phyloP scores from a whole-genome alignment of 768 basidiomycete species.

The Amanita rimosa region DNA sequence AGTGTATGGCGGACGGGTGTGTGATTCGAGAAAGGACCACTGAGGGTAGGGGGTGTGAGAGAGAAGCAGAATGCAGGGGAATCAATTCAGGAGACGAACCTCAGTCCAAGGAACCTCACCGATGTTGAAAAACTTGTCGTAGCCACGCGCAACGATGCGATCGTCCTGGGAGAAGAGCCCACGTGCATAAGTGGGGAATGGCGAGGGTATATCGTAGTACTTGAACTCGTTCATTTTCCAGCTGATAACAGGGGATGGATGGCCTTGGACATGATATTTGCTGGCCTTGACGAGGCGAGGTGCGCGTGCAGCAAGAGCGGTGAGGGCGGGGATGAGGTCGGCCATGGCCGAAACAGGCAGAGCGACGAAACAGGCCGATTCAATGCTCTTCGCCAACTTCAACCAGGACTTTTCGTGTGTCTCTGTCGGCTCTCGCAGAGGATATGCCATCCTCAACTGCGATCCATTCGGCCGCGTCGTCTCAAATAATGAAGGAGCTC shows the following conservation, averaged over 20 bases:
- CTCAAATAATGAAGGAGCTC: constrained; percentile 88
- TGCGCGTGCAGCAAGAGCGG: constrained; percentile 36
- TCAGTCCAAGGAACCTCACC: constrained; percentile 93
- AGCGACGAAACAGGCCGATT: constrained; percentile 11
- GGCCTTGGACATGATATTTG: constrained; percentile 44
- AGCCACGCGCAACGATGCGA: constrained; percentile 79
- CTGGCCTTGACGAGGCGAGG: constrained; percentile 59
- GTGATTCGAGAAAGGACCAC: constrained; percentile 65
- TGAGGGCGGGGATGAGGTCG: constrained; percentile 45
- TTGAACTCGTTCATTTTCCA: constrained; percentile 99
- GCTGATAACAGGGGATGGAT: constrained; percentile 48
- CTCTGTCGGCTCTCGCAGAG: constrained; percentile 89
- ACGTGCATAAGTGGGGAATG: constrained; percentile 91
- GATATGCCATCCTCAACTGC: constrained; percentile 96
- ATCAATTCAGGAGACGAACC: constrained; percentile 29
- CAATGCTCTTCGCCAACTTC: constrained; percentile 82
- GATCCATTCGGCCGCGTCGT: constrained; percentile 97
- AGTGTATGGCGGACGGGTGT: constrained; percentile 71
- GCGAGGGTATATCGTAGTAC: constrained; percentile 81
- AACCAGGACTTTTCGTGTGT: constrained; percentile 98
- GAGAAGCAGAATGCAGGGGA: neutral
- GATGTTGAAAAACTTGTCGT: constrained; percentile 99
- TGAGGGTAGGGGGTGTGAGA: constrained; percentile 18
- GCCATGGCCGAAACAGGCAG: constrained; percentile 25
- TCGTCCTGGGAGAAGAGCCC: constrained; percentile 72